Conservation (phyloP, 306 rosid species). For the Arachis stenosperma region DNA sequence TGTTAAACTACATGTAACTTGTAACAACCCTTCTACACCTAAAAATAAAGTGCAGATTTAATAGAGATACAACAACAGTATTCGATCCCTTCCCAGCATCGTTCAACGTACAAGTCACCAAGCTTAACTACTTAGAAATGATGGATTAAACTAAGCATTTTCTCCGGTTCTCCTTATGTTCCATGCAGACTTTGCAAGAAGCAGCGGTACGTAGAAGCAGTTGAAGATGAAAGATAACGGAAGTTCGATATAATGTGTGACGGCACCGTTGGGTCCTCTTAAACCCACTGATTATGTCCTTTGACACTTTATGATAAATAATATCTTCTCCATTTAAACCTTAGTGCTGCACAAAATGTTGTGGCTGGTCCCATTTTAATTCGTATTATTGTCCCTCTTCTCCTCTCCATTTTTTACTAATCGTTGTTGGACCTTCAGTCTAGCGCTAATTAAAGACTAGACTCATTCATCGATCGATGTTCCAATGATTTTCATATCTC, state of each 20-base stretch:
- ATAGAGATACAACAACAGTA: not conserved
- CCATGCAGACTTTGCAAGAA: not conserved
- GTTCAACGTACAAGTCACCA: slow-evolving; percentile 20
- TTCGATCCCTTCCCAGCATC: too few species aligned
- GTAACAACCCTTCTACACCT: too few species aligned
- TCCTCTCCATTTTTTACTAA: not conserved
- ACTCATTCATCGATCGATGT: not conserved
- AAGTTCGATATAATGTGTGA: slow-evolving; percentile 16
- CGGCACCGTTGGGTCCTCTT: slow-evolving; percentile 38
- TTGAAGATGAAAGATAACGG: slow-evolving; percentile 14
- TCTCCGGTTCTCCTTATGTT: not conserved
- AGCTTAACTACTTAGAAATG: not conserved
- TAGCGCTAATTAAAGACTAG: not conserved
- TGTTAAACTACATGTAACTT: too few species aligned
- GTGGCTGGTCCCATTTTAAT: not conserved
- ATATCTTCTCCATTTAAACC: not conserved
- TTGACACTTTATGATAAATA: not conserved
- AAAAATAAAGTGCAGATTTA: too few species aligned
- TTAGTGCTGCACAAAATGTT: not conserved
- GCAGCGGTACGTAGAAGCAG: not conserved
- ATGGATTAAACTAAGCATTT: not conserved
- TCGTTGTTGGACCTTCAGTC: not conserved
- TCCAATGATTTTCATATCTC: not conserved
- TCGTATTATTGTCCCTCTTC: not conserved
- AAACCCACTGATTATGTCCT: slow-evolving; percentile 14